A percentile compares a stretch with the other conserved stretches of the same genome.
Evolutionary conservation across 768 basidiomycete species (phyloP).

Genomic region (Sporobolomyces phaffii): DNA sequence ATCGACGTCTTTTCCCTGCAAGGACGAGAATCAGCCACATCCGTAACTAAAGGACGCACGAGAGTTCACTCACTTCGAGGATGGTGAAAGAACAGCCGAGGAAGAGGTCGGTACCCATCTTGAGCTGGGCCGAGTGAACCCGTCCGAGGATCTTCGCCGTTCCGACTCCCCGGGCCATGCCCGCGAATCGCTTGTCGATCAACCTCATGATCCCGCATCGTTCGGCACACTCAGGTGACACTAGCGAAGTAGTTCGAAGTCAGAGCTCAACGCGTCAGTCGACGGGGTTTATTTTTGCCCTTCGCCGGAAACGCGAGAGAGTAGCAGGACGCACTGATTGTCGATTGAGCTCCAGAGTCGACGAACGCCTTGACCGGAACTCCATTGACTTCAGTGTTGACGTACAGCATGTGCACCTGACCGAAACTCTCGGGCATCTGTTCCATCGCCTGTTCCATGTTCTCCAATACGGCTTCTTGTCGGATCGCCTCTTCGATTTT

Average conservation of each 20-base stretch:
- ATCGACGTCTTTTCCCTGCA: slow-evolving; percentile 79
- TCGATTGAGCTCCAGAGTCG: slow-evolving; percentile 93
- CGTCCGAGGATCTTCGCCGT: slow-evolving; percentile 89
- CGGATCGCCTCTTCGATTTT: slow-evolving; percentile 90
- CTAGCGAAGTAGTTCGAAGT: no score
- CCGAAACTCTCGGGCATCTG: slow-evolving; percentile 58
- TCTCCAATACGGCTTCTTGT: slow-evolving; percentile 82
- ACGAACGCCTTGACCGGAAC: slow-evolving; percentile 90
- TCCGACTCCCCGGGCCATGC: slow-evolving; percentile 88
- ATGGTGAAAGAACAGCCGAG: slow-evolving; percentile 89
- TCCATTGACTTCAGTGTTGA: slow-evolving; percentile 87
- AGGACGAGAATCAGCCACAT: background rate
- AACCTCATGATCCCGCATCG: slow-evolving; percentile 77
- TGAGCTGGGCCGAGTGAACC: slow-evolving; percentile 87
- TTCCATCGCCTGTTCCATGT: slow-evolving; percentile 87
- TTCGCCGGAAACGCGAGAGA: background rate
- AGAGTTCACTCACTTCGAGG: slow-evolving; percentile 64
- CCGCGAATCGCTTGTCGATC: slow-evolving; percentile 75
- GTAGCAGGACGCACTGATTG: slow-evolving; percentile 66
- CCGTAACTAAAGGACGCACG: background rate
- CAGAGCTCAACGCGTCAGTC: no score
- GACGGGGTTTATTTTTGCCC: no score
- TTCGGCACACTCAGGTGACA: slow-evolving; percentile 19
- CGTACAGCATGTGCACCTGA: slow-evolving; percentile 91
- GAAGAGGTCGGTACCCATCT: slow-evolving; percentile 65